Base-by-base conservation (phyloP, 495 filamentous ascomycete genomes). In the Aspergillus egyptiacus region DNA sequence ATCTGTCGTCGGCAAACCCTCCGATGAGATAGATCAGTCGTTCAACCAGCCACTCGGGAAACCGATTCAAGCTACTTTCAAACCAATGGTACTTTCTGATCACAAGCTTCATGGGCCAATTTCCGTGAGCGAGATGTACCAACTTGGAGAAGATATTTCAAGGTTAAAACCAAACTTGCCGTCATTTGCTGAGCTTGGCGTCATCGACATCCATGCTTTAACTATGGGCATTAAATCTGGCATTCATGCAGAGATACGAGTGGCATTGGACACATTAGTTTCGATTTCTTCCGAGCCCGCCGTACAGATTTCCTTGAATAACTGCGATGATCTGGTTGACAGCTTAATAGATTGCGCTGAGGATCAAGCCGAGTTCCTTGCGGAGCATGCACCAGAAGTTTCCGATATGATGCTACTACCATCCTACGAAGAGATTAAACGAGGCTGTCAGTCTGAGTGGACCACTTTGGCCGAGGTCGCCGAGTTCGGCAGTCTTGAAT, bases 171-270 rank as follows among this genome's bases (percentile, higher is more conserved):
- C 89, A 1, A 83, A 81, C 51, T 73, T 91, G 33, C 93, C 93
- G 2, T 64, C 69, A 1, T 76, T 86, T n/a, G 67, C 72, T 3
- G 91, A 98, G 55, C 71, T 96, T 23, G 93, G 93, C 9, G 71
- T 86, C 13, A 83, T 98, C 46, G 91, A 98, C 58, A 83, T 96
- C 22, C 86, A 89, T 54, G 89, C 91, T n/a, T 74, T 98, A 32
- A 95, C 82, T 1, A 87, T 88, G 76, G 87, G 88, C 58, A 72
- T 98, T n/a, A 88, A 94, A 52, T 95, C 86, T 49, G 93, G 91
- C 2, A 87, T 98, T 42, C 79, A 88, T 57, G 82, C 81, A 10
- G 93, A 98, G 63, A 81, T 96, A 20, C 83, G 90, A 8, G 68
- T 95, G 55, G 91, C 93, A 10, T 68, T 98, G 40, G 93, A 96